Base-by-base conservation (phyloP, 2,329 filamentous ascomycete species). In the Aspergillus chevalieri region DNA sequence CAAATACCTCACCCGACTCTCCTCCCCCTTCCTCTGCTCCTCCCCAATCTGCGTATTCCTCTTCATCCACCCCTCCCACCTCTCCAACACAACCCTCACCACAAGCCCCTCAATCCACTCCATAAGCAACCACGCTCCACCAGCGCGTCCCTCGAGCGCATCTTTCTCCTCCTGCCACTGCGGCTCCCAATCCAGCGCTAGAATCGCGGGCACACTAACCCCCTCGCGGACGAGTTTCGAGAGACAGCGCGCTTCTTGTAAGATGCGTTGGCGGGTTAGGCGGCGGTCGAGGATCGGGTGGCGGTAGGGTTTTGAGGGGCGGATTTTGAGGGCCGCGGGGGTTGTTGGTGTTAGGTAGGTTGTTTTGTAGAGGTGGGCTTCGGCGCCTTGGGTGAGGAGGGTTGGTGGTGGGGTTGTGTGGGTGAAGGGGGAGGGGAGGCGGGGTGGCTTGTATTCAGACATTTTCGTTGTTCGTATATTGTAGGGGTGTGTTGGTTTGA, bases 341-440 rank as follows among this genome's bases (percentile, higher is more conserved):
- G 81, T 76, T 49, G 76, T 67, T 36, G 87, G 80, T 1, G 79
- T 68, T 48, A 96, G 84, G 73, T 89, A 94, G 48, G 82, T 84
- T 15, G 89, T 92, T 69, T 84, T 85, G 81, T 94, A 97, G 65
- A 98, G 82, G 57, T 92, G 89, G 52, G 89, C 91, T 81, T 98
- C 93, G 66, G 93, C 93, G 72, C 93, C 93, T 78, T 97, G 93
- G 50, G 89, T 85, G 60, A 97, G 82, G 63, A 95, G 86, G 44
- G 66, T 70, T 55, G 89, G 83, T 44, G 80, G 70, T 58, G 81
- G 75, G 53, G 79, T 74, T 66, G 80, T 79, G 73, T 82, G 74
- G 51, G 77, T 76, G 69, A 90, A 85, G 58, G 85, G 79, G 30
- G 76, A 69, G 34, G 85, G 85, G 54, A 88, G 83, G 57, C 62